Base-by-base conservation (phyloP, 805 yeast species). In the Wickerhamomyces hampshirensis region DNA sequence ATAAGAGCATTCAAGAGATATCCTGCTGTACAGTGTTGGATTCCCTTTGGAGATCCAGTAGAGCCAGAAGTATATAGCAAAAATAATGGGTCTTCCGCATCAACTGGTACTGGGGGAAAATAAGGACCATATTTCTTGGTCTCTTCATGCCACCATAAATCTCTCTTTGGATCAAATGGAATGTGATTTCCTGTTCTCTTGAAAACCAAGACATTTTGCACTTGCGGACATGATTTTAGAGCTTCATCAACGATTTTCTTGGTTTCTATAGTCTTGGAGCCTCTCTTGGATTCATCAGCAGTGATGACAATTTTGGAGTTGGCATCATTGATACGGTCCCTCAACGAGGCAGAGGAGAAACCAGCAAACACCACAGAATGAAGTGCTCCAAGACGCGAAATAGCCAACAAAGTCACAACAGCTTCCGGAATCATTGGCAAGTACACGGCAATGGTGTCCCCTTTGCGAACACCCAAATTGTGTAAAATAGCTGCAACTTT, bases 281-380 rank as follows among this genome's bases (percentile, higher is more conserved):
- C 95, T 65, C 95, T 74, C 58, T 75, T 75, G 43, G 85, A 80
- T 62, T 84, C 93, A 65, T 84, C 93, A 43, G 86, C 72, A 42
- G 94, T 84, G 56, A 84, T 75, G 40, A 84, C 80, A 28, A 81
- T 73, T 55, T 73, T 79, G 29, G 86, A 80, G 49, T 72, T 63
- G 26, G 89, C 93, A 62, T 93, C 96, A 43, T 73, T 72, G 49
- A 89, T 81, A 62, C 98, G 80, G 67, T 91, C 98, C 55, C 74
- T 75, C 56, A 93, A 77, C 12, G 97, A 89, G 28, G 95, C 91
- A 21, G 96, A 81, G 19, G 94, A 82, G 61, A 84, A 84, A 5
- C 95, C 95, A 19, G 94, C 94, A 65, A 84, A 84, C 23, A 84
- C 81, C 26, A 84, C 93, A 3, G 91, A 81, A 60, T 84, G 95